A percentile compares a stretch with the other conserved stretches of the same genome.
Conservation (phyloP, 441 rosid species). For the Euphorbia celastroides region DNA sequence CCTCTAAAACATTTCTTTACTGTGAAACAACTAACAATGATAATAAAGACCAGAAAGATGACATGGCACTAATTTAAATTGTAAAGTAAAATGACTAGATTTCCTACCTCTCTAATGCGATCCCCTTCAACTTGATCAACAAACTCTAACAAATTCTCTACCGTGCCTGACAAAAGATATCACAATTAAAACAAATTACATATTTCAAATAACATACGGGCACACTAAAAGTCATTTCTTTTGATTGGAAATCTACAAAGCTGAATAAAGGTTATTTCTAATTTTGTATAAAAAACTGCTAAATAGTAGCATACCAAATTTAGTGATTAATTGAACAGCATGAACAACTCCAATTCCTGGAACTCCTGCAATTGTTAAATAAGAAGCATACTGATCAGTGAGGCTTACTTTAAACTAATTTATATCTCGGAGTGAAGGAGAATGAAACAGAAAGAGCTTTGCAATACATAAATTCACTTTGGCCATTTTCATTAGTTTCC, state of each 20-base stretch:
- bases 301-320: slow-evolving; percentile 53
- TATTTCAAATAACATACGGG: not conserved
- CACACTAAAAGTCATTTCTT: not conserved
- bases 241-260: not conserved
- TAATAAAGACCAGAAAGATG: slow-evolving; percentile 1
- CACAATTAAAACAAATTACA: slow-evolving; percentile 16
- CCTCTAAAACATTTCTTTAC: too few relatives aligned
- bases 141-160: slow-evolving; percentile 69
- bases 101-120: slow-evolving; percentile 51
- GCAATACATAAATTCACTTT: not conserved
- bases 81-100: not conserved
- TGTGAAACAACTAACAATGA: too few relatives aligned
- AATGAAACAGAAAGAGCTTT: not conserved
- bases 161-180: slow-evolving; percentile 40
- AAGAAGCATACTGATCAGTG: not conserved
- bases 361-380: slow-evolving; percentile 55
- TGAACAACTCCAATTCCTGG: slow-evolving; percentile 77
- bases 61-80: not conserved
- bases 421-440: not conserved
- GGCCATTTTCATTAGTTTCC: not conserved
- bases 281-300: not conserved
- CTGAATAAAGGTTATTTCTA: not conserved
- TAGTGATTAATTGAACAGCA: slow-evolving; percentile 68
- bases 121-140: slow-evolving; percentile 66
- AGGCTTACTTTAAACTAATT: not conserved